Evolutionary conservation across 768 basidiomycete genomes (phyloP), one percentile per base, ranked within the genome.

Genomic region (Polyporus arcularius): DNA sequence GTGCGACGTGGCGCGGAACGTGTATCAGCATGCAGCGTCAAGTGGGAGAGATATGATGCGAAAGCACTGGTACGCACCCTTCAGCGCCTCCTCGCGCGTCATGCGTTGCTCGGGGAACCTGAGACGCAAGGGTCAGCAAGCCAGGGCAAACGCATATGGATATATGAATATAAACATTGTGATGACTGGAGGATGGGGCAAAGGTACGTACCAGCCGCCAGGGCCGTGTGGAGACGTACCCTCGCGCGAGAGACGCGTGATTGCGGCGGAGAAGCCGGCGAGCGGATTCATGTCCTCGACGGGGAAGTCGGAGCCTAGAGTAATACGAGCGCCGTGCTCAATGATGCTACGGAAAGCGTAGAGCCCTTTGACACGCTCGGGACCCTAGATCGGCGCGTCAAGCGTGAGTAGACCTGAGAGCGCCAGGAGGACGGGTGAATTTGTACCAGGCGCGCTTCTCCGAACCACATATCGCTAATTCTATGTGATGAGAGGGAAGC

Each of bases 391-490:
- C 15, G 31, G 21, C 21, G 21, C 21, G 21, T 26, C 21, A 31
- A 11, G 9, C 38, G n/a, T 55, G 49, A 53, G 26, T 26, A 26
- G 2, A 26, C 21, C 21, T 26, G 21, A 26, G 21, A 26, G 21
- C 21, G 21, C 21, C 21, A 26, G 21, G 21, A 26, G 21, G 21
- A 26, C 21, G 21, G 21, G 21, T 26, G 21, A 26, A 26, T 26
- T 26, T 26, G 21, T 65, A 92, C 92, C 66, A 96, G 73, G 54
- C 93, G 87, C 26, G 85, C 83, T 73, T 95, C 84, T 8, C 90
- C 94, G 71, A 90, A 96, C 82, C 87, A 88, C 94, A 96, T 96
- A 67, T 93, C 92, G 63, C 88, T 90, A 62, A 82, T 88, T 55
- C 88, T 89, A 67, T 58, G 2, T 26, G 21, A 26, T 26, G 65